A percentile compares a stretch with the other conserved stretches of the same genome.
These are phyloP conservation scores for Fusarium sp. DNA, from an alignment of 2,329 filamentous ascomycete genomes.

Conservation along the genomic window DNA sequence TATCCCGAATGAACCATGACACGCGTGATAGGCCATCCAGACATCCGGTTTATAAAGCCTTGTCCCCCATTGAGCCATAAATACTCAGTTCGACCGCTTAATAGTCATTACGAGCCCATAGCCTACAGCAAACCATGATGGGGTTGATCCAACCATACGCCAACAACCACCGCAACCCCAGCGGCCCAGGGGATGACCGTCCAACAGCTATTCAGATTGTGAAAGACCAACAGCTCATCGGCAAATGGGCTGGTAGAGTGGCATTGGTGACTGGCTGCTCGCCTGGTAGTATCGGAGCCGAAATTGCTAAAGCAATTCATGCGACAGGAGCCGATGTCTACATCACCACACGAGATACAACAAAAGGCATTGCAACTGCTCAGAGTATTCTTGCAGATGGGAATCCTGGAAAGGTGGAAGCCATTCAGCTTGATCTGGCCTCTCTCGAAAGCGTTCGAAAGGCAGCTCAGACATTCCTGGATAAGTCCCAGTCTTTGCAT, in stretches of 20 bases:
- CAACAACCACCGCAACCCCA: neutral
- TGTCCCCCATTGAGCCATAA: no score
- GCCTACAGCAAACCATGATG: neutral
- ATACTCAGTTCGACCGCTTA: neutral
- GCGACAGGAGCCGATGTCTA: neutral
- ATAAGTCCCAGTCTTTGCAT: neutral
- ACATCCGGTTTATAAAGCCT: neutral
- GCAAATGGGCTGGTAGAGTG: neutral
- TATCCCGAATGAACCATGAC: neutral
- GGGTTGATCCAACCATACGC: neutral
- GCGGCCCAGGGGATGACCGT: neutral
- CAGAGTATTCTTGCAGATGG: neutral
- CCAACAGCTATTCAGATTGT: conserved; percentile 2
- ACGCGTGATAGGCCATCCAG: neutral
- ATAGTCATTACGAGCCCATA: neutral
- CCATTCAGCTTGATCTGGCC: neutral
- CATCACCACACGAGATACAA: neutral
- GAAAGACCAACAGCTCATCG: neutral
- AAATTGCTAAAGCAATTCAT: neutral
- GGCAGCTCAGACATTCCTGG: neutral
- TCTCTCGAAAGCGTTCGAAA: conserved; percentile 2
- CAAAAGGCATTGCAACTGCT: neutral
- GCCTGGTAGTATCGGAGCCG: neutral
- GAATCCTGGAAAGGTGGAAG: neutral
- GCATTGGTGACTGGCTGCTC: conserved; percentile 8